Evolutionary conservation across 345 rosid species (phyloP).

Genomic region (Sapria himalayana): DNA sequence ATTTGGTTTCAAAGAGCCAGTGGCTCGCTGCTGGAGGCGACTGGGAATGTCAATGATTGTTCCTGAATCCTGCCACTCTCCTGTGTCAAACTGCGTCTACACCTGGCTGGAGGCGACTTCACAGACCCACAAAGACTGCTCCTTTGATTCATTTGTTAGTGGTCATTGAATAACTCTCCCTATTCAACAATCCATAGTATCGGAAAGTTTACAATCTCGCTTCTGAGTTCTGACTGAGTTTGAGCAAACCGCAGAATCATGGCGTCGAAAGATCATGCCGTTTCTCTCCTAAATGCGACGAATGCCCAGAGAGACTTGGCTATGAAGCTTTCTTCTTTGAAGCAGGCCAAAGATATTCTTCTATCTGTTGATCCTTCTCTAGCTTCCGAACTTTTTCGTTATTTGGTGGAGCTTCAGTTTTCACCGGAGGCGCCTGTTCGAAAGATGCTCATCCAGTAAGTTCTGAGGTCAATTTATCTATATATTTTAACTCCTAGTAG

Average conservation of each 20-base stretch:
- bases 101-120: neutral
- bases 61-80: too few relatives aligned
- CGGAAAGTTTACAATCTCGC: too few relatives aligned
- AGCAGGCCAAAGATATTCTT: slow-evolving; percentile 56
- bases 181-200: too few relatives aligned
- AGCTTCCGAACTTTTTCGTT: slow-evolving; percentile 62
- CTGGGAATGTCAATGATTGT: neutral
- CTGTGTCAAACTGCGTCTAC: too few relatives aligned
- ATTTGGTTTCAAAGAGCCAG: neutral
- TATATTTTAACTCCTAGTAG: slow-evolving; percentile 1
- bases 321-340: slow-evolving; percentile 71
- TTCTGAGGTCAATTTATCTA: slow-evolving; percentile 19
- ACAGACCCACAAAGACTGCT: too few relatives aligned
- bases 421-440: slow-evolving; percentile 64
- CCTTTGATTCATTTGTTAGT: too few relatives aligned
- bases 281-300: slow-evolving; percentile 64
- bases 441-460: slow-evolving; percentile 56
- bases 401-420: slow-evolving; percentile 51
- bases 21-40: neutral
- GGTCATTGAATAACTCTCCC: too few relatives aligned
- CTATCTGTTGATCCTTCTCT: slow-evolving; percentile 40
- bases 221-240: too few relatives aligned
- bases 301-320: slow-evolving; percentile 65
- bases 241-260: slow-evolving; percentile 1
- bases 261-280: slow-evolving; percentile 45